Percentiles rank a stretch among this genome's conserved stretches.
phyloP scores from a whole-genome alignment of 1,139 yeast species.

The Yamadazyma dendronema region DNA sequence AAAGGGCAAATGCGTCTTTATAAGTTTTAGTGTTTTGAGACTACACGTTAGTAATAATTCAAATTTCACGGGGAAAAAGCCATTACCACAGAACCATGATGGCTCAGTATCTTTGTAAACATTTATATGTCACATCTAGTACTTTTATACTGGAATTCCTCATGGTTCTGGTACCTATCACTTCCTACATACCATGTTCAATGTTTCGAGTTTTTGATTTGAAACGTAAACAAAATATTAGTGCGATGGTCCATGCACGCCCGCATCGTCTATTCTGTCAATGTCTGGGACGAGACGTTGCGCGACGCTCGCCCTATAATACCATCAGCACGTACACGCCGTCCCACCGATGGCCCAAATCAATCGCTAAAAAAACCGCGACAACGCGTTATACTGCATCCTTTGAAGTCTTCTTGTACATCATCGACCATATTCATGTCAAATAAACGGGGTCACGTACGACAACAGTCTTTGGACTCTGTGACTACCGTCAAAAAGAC shows the following conservation, averaged over 20 bases:
- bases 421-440: background rate
- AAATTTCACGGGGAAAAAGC: too few species aligned
- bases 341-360: too few species aligned
- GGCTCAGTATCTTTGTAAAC: background rate
- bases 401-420: background rate
- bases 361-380: too few species aligned
- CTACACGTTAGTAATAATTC: constrained; percentile 16
- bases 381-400: background rate
- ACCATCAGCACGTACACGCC: too few species aligned
- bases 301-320: too few species aligned
- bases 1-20: constrained; percentile 95
- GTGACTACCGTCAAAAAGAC: background rate
- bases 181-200: background rate
- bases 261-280: too few species aligned
- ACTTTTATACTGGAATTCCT: too few species aligned
- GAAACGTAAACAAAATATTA: constrained; percentile 2
- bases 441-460: background rate
- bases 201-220: background rate
- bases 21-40: constrained; percentile 66
- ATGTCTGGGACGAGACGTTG: too few species aligned
- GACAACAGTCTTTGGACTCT: background rate
- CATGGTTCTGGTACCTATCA: too few species aligned
- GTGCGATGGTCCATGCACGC: background rate
- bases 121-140: too few species aligned
- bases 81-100: constrained; percentile 9